phyloP scores from a whole-genome alignment of 768 basidiomycete genomes.

The Lactifluus hygrophoroides region DNA sequence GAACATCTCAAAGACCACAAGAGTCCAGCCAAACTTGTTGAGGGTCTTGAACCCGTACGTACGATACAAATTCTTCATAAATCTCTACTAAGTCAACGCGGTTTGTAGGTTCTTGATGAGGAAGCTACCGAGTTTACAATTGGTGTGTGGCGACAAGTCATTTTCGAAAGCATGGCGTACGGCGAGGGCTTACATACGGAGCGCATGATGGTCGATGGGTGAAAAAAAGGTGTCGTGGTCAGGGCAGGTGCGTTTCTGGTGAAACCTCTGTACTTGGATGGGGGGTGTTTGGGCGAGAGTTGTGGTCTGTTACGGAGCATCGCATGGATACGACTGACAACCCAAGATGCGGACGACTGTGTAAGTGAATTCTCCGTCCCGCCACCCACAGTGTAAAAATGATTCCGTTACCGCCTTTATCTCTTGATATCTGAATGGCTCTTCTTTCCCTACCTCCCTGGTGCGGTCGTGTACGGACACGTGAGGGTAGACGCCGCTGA shows the following conservation, averaged over 20 bases:
- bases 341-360: slow-evolving; percentile 5
- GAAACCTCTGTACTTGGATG: slow-evolving; percentile 7
- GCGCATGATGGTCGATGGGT: slow-evolving; percentile 68
- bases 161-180: slow-evolving; percentile 93
- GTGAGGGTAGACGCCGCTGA: slow-evolving; percentile 15
- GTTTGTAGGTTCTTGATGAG: slow-evolving; percentile 76
- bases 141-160: slow-evolving; percentile 83
- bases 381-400: slow-evolving; percentile 14
- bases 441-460: slow-evolving; percentile 8
- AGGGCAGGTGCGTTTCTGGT: slow-evolving; percentile 21
- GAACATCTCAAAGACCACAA: slow-evolving; percentile 93
- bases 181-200: slow-evolving; percentile 84
- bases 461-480: neutral
- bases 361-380: slow-evolving; percentile 14
- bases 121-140: slow-evolving; percentile 76
- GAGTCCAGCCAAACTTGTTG: slow-evolving; percentile 72
- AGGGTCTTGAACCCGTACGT: slow-evolving; percentile 86
- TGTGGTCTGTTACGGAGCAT: slow-evolving; percentile 10
- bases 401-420: slow-evolving; percentile 15
- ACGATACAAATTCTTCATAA: neutral
- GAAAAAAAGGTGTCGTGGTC: neutral
- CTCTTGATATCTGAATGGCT: slow-evolving; percentile 19
- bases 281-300: neutral
- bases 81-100: neutral
- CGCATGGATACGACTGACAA: slow-evolving; percentile 1